phyloP scores from a whole-genome alignment of 2,329 filamentous ascomycete genomes.

The Nigrospora oryzae region DNA sequence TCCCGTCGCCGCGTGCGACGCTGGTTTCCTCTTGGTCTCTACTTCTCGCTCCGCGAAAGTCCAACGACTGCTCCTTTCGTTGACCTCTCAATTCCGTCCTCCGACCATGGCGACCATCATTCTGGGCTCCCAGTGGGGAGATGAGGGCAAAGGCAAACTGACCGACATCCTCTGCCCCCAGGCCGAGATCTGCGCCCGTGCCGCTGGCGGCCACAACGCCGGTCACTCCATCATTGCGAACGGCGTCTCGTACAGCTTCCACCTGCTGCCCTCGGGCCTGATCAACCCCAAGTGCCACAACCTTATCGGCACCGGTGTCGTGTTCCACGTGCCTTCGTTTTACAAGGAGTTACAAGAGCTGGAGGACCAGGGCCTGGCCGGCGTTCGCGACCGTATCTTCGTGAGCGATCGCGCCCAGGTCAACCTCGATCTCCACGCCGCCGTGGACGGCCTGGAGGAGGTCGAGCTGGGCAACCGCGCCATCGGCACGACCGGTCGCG shows the following conservation, averaged over 20 bases:
- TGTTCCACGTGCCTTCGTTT: constrained; percentile 41
- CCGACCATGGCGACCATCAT: no score
- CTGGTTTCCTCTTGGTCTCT: no score
- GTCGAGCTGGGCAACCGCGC: constrained; percentile 17
- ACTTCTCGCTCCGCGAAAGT: no score
- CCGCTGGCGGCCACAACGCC: constrained; percentile 6
- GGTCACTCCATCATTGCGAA: constrained; percentile 8
- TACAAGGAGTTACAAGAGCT: constrained; percentile 56
- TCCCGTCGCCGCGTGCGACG: no score
- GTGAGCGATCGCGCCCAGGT: constrained; percentile 55
- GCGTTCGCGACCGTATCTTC: constrained; percentile 49
- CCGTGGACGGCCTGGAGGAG: constrained; percentile 61
- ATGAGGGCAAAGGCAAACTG: constrained; percentile 3
- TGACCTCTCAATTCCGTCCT: no score
- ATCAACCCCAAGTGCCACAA: constrained; percentile 64
- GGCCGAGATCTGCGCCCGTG: constrained; percentile 4
- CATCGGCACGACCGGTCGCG: constrained; percentile 32
- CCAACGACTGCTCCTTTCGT: no score
- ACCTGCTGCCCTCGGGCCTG: constrained; percentile 48
- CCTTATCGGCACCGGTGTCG: constrained; percentile 45
- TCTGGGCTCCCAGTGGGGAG: neutral
- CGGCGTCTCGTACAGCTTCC: constrained; percentile 6
- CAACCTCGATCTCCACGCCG: constrained; percentile 54
- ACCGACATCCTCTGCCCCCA: constrained; percentile 2
- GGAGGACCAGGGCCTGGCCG: constrained; percentile 48